Conservation (phyloP, 441 rosid genomes). For the Pelargonium exstipulatum region DNA sequence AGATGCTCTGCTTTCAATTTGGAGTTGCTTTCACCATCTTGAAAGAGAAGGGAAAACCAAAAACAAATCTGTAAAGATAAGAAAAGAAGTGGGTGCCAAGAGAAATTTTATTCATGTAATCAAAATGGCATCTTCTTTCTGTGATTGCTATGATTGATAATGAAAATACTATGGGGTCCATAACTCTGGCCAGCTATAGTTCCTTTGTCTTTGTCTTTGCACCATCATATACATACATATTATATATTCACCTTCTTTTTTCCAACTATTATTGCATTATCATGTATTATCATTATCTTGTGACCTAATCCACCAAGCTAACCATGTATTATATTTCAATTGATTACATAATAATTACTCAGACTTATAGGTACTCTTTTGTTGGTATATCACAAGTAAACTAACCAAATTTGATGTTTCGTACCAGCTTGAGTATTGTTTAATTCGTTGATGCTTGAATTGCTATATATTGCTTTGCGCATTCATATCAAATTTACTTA, state of each 20-base stretch:
- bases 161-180: conserved; percentile 18
- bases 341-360: conserved; percentile 16
- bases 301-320: conserved; percentile 29
- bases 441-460: neutral
- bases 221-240: neutral
- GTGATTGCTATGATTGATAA: conserved; percentile 19
- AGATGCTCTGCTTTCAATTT: conserved; percentile 13
- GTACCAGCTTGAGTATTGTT: conserved; percentile 1
- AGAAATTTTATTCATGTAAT: conserved; percentile 17
- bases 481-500: neutral
- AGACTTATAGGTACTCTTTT: neutral
- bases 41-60: neutral
- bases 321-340: conserved; percentile 10
- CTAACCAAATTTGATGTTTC: neutral
- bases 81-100: conserved; percentile 20
- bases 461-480: neutral
- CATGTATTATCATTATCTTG: conserved; percentile 8
- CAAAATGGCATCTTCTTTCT: conserved; percentile 11
- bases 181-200: conserved; percentile 28
- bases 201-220: conserved; percentile 22
- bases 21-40: neutral
- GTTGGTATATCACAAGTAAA: conserved; percentile 28
- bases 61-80: neutral
- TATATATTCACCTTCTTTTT: neutral
- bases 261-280: conserved; percentile 2